Conservation (phyloP, 306 rosid genomes). For the Quercus gilva region DNA sequence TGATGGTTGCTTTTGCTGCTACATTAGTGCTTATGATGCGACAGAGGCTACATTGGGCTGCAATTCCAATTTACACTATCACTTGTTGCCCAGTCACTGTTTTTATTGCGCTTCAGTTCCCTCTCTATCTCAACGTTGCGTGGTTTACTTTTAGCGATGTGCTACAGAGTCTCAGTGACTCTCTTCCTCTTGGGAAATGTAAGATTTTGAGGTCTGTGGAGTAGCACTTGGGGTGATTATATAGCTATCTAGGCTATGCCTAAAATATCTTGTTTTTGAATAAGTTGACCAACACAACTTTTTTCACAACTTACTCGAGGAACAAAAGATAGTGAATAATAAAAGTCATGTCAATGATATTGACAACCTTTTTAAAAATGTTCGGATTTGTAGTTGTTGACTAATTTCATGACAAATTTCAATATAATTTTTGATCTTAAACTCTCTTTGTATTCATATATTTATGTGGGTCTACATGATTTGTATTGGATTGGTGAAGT, state of each 20-base stretch:
- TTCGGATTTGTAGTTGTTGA: too few species aligned
- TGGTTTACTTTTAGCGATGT: slow-evolving; percentile 10
- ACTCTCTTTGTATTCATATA: too few species aligned
- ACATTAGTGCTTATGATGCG: slow-evolving; percentile 1
- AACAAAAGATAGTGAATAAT: too few species aligned
- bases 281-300: too few species aligned
- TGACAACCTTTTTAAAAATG: too few species aligned
- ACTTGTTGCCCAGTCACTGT: slow-evolving; percentile 16
- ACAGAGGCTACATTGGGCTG: slow-evolving; percentile 17
- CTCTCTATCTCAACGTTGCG: slow-evolving; percentile 7
- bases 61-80: not conserved
- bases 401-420: too few species aligned
- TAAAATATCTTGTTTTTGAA: too few species aligned
- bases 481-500: too few species aligned
- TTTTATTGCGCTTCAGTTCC: slow-evolving; percentile 10
- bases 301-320: too few species aligned
- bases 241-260: not conserved
- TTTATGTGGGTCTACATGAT: too few species aligned
- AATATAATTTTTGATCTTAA: too few species aligned
- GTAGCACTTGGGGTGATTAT: not conserved
- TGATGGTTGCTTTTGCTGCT: slow-evolving; percentile 24
- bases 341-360: too few species aligned
- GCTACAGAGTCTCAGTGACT: not conserved
- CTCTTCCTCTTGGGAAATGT: not conserved
- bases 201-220: not conserved